Evolutionary conservation across 306 rosid genomes (phyloP), one percentile per base, ranked within the genome.

Genomic region (Trichosanthes cucumerina): DNA sequence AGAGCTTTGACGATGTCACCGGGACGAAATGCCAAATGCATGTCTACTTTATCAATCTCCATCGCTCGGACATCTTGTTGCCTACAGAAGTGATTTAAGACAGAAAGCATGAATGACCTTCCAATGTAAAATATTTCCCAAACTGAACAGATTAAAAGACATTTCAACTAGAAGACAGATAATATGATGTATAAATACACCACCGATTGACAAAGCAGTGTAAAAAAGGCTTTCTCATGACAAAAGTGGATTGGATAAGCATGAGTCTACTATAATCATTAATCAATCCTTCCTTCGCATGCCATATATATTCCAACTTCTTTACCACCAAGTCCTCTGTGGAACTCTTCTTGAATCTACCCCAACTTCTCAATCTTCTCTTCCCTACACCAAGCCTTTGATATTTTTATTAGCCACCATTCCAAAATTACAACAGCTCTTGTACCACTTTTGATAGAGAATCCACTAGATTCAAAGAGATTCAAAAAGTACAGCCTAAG

Each of bases 1-100:
- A 83, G 78, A 82, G 97, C 97, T 84, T 80, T 86, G 65, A 95
- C 87, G 56, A 92, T 87, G 81, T 95, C 99, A 79, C 97, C 97
- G 1, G 89, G 89, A 46, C 66, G 86, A 75, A 88, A 95, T 77
- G 97, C 91, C 46, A 71, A 76, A 85, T 88, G 96, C 97, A 89
- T 91, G 59, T 95, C 97, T 75, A 95, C 98, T 88, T 92, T 95
- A 79, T 95, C 98, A 39, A 95, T 95, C 87, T 95, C 98, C 9
- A 93, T 91, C 72, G 97, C 97, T 83, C 97, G 89, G 64, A 95
- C 96, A 82, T 95, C 98, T 82, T 91, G 97, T 80, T 92, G 98
- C 89, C 97, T 91, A 23, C 24, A 31, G 31, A 78, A 47, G 12
- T 15, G 49, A 21, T 54, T 70, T 46, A 28, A 71, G 77, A 71